phyloP scores from a whole-genome alignment of 2,329 filamentous ascomycete species.

The Huntiella bhutanensis region DNA sequence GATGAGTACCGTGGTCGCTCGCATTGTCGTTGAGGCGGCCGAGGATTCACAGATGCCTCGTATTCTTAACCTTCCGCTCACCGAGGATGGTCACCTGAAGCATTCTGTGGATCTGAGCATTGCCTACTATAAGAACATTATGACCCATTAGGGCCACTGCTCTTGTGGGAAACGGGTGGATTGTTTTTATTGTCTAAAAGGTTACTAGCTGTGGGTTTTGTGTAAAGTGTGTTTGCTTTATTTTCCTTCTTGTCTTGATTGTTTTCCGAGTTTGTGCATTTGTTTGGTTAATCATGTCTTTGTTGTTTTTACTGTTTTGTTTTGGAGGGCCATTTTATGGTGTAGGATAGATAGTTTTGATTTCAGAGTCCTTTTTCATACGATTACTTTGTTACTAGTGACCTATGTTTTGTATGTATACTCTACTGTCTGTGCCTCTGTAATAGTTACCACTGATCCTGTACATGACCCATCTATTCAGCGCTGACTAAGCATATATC shows the following conservation, averaged over 20 bases:
- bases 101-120: conserved; percentile 53
- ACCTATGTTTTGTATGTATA: too few relatives aligned
- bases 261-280: conserved; percentile 3
- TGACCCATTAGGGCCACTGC: conserved; percentile 22
- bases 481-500: too few relatives aligned
- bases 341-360: conserved; percentile 4
- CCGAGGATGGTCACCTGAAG: conserved; percentile 51
- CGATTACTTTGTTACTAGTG: too few relatives aligned
- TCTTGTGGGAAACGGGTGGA: neutral
- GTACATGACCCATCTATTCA: too few relatives aligned
- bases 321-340: neutral
- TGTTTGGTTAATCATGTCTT: neutral
- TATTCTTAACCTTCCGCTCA: conserved; percentile 44
- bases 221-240: neutral
- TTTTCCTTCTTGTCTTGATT: neutral
- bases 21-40: conserved; percentile 36
- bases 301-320: neutral
- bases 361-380: too few relatives aligned
- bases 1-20: conserved; percentile 58
- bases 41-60: conserved; percentile 22
- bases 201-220: neutral
- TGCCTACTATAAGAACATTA: conserved; percentile 47
- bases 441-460: too few relatives aligned
- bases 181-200: conserved; percentile 2
- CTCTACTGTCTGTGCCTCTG: too few relatives aligned